These are phyloP conservation scores for Geoglossum cookeanum DNA, from an alignment of 2,329 filamentous ascomycete genomes.

Conservation along the genomic window DNA sequence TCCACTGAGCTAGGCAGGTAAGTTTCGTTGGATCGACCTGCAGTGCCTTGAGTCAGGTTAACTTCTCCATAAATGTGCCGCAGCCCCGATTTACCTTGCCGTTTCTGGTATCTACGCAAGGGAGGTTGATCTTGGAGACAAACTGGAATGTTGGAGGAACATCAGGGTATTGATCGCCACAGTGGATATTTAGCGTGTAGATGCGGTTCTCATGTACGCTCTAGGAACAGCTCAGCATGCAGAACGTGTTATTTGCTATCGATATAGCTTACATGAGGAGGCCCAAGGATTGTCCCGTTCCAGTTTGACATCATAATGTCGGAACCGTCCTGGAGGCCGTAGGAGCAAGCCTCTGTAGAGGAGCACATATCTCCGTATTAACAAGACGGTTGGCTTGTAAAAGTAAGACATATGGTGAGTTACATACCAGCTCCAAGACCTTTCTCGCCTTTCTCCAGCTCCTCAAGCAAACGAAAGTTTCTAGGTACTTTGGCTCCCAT, in stretches of 20 bases:
- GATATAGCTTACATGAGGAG: conserved; percentile 57
- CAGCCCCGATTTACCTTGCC: conserved; percentile 38
- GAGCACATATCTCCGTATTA: conserved; percentile 10
- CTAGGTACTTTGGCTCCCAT: conserved; percentile 67
- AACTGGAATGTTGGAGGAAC: conserved; percentile 79
- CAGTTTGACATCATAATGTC: conserved; percentile 96
- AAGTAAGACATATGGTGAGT: neutral
- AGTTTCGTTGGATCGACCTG: conserved; percentile 70
- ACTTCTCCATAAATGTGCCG: neutral
- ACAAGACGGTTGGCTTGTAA: neutral
- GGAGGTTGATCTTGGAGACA: conserved; percentile 88
- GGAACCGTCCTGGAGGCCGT: conserved; percentile 82
- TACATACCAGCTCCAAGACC: conserved; percentile 67
- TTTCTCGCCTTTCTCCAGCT: conserved; percentile 98
- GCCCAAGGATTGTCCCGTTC: conserved; percentile 94
- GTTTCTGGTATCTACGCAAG: conserved; percentile 65
- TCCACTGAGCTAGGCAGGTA: conserved; percentile 77
- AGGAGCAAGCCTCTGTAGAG: conserved; percentile 77
- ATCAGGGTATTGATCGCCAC: conserved; percentile 76
- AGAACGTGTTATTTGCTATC: neutral
- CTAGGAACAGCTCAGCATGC: conserved; percentile 23
- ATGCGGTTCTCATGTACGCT: conserved; percentile 97
- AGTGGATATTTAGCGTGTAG: conserved; percentile 95
- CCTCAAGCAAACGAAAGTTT: conserved; percentile 91
- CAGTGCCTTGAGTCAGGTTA: neutral